Base-by-base conservation (phyloP, 768 basidiomycete genomes). In the Mycena rosella region DNA sequence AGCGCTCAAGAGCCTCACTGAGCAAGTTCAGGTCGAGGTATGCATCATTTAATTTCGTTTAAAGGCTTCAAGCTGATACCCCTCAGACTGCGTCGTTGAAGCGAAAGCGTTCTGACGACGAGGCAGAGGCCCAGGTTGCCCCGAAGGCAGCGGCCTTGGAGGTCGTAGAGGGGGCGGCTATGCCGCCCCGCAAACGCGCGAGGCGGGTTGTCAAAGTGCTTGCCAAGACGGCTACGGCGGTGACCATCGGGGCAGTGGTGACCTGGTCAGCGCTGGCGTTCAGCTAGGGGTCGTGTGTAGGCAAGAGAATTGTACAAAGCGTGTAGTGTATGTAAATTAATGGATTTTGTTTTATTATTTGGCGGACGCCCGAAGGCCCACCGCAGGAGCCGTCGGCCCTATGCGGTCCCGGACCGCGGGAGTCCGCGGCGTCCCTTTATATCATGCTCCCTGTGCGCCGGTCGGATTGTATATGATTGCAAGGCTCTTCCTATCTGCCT, bases 181-280 rank as follows among this genome's bases (percentile, higher is more conserved):
- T 56, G 48, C 76, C 76, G 45, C 76, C 80, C 7, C 75, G 72
- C 40, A 90, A 89, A 72, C 85, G 90, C 15, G 79, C 81, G 2
- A 79, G 84, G 68, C 83, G 78, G 49, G 74, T 86, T 26, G 84
- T 79, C 22, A 74, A 78, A 34, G 79, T 82, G 6, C 78, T 88
- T 38, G 84, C 81, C 42, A 87, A 87, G 51, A 92, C 91, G 8
- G 86, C 88, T 9, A 86, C 89, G 5, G 88, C 87, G 20, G 85
- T 89, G 34, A 85, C 86, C 0, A 77, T 93, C 44, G 92, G 92
- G 27, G 92, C 91, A 17, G 88, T 89, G 15, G 89, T 87, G 4
- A 85, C 91, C 3, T 93, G 92, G 92, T 87, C 89, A 20, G 90
- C 90, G 27, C 77, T 94, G 63, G 92, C 92, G 0, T 93, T 89